These are phyloP conservation scores for Cystofilobasidium ferigula DNA, from an alignment of 768 basidiomycete genomes.

Conservation along the genomic window DNA sequence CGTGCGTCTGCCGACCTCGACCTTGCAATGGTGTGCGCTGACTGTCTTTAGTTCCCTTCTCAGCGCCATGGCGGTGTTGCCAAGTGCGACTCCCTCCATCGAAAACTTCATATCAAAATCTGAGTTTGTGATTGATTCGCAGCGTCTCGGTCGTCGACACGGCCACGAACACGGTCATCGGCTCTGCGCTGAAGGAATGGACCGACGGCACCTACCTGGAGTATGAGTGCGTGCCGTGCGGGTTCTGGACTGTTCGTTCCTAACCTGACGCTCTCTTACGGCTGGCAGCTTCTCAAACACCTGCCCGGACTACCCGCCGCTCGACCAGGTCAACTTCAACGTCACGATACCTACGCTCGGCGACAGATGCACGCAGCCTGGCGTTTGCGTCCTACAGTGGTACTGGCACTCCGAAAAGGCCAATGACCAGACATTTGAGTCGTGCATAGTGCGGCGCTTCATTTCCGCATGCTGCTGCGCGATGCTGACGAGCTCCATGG, in stretches of 20 bases:
- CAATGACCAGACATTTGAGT: conserved; percentile 15
- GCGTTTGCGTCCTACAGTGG: not conserved
- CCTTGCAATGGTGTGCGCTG: not conserved
- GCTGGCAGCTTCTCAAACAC: conserved; percentile 17
- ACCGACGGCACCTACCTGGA: conserved; percentile 1
- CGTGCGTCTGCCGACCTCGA: not conserved
- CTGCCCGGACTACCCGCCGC: not conserved
- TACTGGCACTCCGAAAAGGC: conserved; percentile 6
- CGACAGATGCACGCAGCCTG: conserved; percentile 15
- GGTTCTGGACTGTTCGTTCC: no score
- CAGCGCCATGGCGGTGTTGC: conserved; percentile 18
- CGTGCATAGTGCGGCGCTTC: not conserved
- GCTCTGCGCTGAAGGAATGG: conserved; percentile 18
- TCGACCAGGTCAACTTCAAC: conserved; percentile 10
- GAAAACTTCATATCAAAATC: not conserved
- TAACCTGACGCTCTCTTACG: no score
- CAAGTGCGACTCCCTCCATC: not conserved
- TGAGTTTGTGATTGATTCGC: not conserved
- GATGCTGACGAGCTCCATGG: not conserved
- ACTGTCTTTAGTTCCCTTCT: not conserved
- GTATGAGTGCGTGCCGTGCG: no score
- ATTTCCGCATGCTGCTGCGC: not conserved
- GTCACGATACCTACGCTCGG: conserved; percentile 19
- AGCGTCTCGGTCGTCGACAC: conserved; percentile 24
- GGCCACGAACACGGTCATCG: conserved; percentile 21